These are phyloP conservation scores for Pichia cephalocereana DNA, from an alignment of 805 yeast species.

Conservation along the genomic window DNA sequence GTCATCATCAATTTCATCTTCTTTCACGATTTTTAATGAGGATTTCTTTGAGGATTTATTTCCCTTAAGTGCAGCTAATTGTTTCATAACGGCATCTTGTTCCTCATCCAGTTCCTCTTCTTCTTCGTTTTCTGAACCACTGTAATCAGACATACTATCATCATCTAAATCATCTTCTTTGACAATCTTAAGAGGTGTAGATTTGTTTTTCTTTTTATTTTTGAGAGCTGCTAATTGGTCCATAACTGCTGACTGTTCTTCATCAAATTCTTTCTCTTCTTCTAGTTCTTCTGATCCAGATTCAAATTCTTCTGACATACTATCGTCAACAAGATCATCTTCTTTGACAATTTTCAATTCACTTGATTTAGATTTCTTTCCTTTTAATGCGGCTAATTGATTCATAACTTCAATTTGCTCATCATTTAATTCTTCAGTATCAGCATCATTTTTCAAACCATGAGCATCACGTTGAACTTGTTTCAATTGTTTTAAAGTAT, in stretches of 20 bases:
- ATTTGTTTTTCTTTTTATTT: slow-evolving; percentile 13
- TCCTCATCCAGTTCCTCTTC: slow-evolving; percentile 11
- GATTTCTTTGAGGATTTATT: slow-evolving; percentile 6
- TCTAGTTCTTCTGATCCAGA: neutral
- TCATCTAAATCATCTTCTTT: slow-evolving; percentile 13
- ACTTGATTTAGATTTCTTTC: neutral
- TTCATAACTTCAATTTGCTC: slow-evolving; percentile 27
- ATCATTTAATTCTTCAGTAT: slow-evolving; percentile 4
- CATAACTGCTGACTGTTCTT: slow-evolving; percentile 24
- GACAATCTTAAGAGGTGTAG: slow-evolving; percentile 4
- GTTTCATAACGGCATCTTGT: slow-evolving; percentile 28
- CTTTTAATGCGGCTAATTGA: slow-evolving; percentile 32
- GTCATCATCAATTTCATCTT: slow-evolving; percentile 15
- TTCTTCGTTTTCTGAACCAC: slow-evolving; percentile 17
- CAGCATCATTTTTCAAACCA: neutral
- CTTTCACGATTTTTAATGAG: slow-evolving; percentile 24
- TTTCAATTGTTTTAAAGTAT: slow-evolving; percentile 10
- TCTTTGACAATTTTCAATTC: slow-evolving; percentile 12
- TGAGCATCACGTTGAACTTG: slow-evolving; percentile 14
- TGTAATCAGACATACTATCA: slow-evolving; percentile 15
- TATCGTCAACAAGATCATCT: slow-evolving; percentile 11
- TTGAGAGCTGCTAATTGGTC: slow-evolving; percentile 34
- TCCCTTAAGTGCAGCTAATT: slow-evolving; percentile 33
- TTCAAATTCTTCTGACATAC: slow-evolving; percentile 14
- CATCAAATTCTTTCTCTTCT: slow-evolving; percentile 9